A percentile compares a stretch with the other conserved stretches of the same genome.
Conservation (phyloP, 2,329 filamentous ascomycete genomes). For the Aureobasidium sp. region DNA sequence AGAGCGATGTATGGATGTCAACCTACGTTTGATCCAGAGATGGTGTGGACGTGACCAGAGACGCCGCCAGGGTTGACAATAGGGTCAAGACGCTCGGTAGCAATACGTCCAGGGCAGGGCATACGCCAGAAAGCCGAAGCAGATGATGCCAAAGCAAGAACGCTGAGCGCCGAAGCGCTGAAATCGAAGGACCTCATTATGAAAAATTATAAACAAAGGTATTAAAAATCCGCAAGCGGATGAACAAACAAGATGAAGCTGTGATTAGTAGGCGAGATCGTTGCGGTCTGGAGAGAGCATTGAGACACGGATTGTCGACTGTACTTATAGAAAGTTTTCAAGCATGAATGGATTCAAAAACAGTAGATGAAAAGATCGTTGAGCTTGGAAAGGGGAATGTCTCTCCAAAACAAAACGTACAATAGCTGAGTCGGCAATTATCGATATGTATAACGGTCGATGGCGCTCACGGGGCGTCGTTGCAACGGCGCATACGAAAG, state of each 20-base stretch:
- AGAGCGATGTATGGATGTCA: neutral
- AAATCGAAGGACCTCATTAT: slow-evolving; percentile 15
- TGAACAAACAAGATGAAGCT: slow-evolving; percentile 8
- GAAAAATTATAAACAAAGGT: neutral
- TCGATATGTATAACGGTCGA: slow-evolving; percentile 14
- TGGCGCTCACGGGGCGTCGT: slow-evolving; percentile 9
- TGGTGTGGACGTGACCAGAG: slow-evolving; percentile 60
- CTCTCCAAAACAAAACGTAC: slow-evolving; percentile 14
- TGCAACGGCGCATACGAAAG: slow-evolving; percentile 7
- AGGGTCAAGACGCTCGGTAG: slow-evolving; percentile 58
- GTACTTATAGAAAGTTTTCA: slow-evolving; percentile 6
- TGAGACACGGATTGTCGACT: slow-evolving; percentile 9
- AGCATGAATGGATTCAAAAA: neutral
- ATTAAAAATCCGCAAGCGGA: slow-evolving; percentile 13
- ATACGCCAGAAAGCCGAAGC: slow-evolving; percentile 65
- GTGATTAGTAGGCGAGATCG: slow-evolving; percentile 16
- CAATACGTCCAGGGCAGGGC: slow-evolving; percentile 57
- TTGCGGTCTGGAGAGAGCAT: slow-evolving; percentile 12
- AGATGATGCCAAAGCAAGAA: slow-evolving; percentile 27
- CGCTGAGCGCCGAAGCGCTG: slow-evolving; percentile 12
- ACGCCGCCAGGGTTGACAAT: slow-evolving; percentile 56
- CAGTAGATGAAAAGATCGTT: neutral
- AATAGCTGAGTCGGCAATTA: slow-evolving; percentile 16
- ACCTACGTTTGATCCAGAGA: slow-evolving; percentile 58
- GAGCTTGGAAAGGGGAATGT: slow-evolving; percentile 7